Conservation (phyloP, 352 stramenopile genomes). For the Pythium biforme region DNA sequence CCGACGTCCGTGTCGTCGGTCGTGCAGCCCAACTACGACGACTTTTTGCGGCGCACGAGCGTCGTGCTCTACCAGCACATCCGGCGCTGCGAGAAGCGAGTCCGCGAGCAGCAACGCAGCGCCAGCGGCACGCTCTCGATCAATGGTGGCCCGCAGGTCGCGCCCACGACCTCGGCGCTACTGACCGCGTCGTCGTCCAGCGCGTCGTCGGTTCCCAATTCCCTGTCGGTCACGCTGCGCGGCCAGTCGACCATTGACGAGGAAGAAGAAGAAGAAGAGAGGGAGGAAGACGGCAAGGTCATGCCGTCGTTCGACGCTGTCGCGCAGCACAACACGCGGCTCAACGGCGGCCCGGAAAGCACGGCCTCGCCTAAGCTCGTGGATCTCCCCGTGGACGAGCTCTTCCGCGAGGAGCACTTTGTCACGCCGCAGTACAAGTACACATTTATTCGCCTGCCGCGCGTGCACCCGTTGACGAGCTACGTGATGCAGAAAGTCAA, state of each 20-base stretch:
- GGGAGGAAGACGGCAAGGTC: conserved; percentile 2
- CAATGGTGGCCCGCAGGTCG: conserved; percentile 10
- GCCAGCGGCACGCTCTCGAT: neutral
- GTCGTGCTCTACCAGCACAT: conserved; percentile 91
- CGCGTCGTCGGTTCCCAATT: neutral
- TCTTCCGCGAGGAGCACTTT: conserved; percentile 88
- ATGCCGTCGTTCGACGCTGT: conserved; percentile 5
- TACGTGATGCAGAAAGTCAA: conserved; percentile 86
- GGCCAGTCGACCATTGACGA: conserved; percentile 11
- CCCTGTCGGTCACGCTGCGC: conserved; percentile 6
- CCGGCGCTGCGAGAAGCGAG: conserved; percentile 79
- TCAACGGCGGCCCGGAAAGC: conserved; percentile 22
- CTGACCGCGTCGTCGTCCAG: neutral
- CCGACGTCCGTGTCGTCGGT: conserved; percentile 76
- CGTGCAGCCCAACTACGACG: conserved; percentile 90
- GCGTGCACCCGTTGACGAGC: conserved; percentile 70
- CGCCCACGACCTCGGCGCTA: neutral
- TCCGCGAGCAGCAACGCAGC: conserved; percentile 57
- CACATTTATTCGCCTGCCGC: conserved; percentile 74
- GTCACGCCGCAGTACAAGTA: conserved; percentile 89
- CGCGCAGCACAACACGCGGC: conserved; percentile 4
- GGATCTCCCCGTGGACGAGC: conserved; percentile 73
- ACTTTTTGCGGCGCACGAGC: conserved; percentile 84
- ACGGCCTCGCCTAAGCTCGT: conserved; percentile 60
- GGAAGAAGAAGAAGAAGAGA: conserved; percentile 10